Base-by-base conservation (phyloP, 768 basidiomycete genomes). In the Russula dissimulans region DNA sequence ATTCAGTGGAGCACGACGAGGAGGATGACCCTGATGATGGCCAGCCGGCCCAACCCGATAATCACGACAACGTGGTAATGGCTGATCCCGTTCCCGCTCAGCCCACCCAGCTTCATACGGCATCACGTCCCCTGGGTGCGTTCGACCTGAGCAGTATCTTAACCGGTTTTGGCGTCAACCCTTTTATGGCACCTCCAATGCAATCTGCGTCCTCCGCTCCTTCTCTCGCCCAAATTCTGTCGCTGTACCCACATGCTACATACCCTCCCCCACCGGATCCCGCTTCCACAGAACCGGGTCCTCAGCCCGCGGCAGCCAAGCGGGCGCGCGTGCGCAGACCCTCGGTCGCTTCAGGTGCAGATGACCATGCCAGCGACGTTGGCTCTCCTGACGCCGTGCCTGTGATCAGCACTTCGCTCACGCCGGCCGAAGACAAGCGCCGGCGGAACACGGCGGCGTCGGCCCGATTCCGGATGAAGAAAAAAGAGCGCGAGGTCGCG, bases 401-500 rank as follows among this genome's bases (percentile, higher is more conserved):
- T 1, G 52, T 5, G 26, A 22, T 53, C 43, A 70, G 54, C 39
- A 71, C 71, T 7, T 55, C 74, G 0, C 22, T 83, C 3, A 80
- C 80, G 7, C 76, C 85, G 5, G 72, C 86, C 0, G 93, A 95
- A 72, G 93, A 95, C 73, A 95, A 95, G 70, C 86, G 93, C n/a
- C 81, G 92, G 59, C 78, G 93, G 48, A 97, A 97, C 71, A 97
- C 93, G 0, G 91, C 91, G 1, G 93, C 93, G 0, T 91, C 89
- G 55, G 93, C 93, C 36, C 88, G 93, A 8, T 97, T 97, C 79
- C 81, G 93, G 60, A 73, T 92, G 69, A 97, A 95, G 81, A 97
- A 97, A 79, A 97, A 97, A 77, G 91, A 95, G 73, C 80, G 94
- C 14, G 94, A 97, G 74, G 86, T 83, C 2, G 93, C 94, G 15